Evolutionary conservation across 2,329 filamentous ascomycete species (phyloP).

Genomic region (Colletotrichum higginsianum): DNA sequence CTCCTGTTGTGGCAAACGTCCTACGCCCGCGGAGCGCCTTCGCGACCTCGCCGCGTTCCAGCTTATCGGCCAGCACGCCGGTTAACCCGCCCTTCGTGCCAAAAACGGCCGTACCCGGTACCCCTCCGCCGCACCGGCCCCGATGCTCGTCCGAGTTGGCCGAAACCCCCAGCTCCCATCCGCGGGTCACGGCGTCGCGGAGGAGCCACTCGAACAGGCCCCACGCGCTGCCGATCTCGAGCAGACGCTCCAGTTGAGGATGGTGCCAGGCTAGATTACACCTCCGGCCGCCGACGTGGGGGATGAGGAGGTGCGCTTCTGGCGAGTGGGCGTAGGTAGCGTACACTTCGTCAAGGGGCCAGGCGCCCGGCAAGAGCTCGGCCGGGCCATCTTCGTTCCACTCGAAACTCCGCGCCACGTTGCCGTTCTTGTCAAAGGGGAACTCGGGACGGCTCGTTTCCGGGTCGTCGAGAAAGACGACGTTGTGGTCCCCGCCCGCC

Average conservation of each 20-base stretch:
- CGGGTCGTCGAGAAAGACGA: conserved; percentile 53
- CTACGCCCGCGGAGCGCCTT: conserved; percentile 47
- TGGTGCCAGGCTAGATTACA: conserved; percentile 55
- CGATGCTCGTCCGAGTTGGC: conserved; percentile 55
- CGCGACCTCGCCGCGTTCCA: conserved; percentile 39
- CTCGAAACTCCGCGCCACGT: conserved; percentile 54
- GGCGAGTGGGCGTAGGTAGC: conserved; percentile 53
- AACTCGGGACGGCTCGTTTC: conserved; percentile 46
- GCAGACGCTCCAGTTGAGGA: conserved; percentile 51
- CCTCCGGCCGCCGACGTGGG: conserved; percentile 53
- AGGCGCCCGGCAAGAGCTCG: conserved; percentile 51
- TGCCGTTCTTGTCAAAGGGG: conserved; percentile 50
- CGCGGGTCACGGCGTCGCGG: conserved; percentile 49
- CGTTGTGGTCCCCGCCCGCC: conserved; percentile 53
- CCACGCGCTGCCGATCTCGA: conserved; percentile 56
- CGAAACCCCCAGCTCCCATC: conserved; percentile 53
- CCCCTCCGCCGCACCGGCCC: conserved; percentile 53
- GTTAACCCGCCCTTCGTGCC: conserved; percentile 50
- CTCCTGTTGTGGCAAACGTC: conserved; percentile 52
- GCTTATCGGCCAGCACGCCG: conserved; percentile 45
- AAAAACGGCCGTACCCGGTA: conserved; percentile 53
- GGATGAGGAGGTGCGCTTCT: conserved; percentile 52
- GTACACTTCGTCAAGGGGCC: conserved; percentile 55
- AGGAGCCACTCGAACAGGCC: conserved; percentile 54
- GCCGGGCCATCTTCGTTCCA: conserved; percentile 54